These are phyloP conservation scores for Pseudevernia furfuracea DNA, from an alignment of 495 filamentous ascomycete genomes.

Conservation along the genomic window DNA sequence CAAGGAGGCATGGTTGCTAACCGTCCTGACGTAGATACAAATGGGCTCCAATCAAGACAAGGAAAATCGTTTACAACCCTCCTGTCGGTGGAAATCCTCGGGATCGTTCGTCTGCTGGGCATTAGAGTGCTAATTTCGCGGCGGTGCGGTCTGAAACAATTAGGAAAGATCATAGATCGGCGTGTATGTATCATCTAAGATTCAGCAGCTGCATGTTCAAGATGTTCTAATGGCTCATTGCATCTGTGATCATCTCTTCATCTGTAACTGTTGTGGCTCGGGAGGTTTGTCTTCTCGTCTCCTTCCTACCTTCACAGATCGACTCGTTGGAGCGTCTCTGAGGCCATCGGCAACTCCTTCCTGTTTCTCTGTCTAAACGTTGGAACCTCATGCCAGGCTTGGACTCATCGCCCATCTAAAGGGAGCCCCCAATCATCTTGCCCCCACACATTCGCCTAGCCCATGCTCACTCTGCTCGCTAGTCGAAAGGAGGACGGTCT, in stretches of 20 bases:
- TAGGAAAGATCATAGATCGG: constrained; percentile 7
- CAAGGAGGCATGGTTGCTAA: constrained; percentile 14
- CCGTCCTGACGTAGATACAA: constrained; percentile 61
- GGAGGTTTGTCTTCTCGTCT: not conserved
- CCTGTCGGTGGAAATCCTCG: constrained; percentile 35
- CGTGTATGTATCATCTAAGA: constrained; percentile 11
- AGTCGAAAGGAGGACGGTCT: not conserved
- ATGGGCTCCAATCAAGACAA: constrained; percentile 90
- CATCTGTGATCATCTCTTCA: not conserved
- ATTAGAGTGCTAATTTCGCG: not conserved
- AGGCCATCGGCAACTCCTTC: not conserved
- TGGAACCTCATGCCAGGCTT: not conserved
- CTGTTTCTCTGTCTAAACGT: not conserved
- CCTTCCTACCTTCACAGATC: not conserved
- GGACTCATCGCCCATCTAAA: not conserved
- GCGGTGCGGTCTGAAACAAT: not conserved
- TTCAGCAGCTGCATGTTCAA: not conserved
- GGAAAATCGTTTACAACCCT: constrained; percentile 83
- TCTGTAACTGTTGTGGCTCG: not conserved
- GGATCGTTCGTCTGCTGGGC: not conserved
- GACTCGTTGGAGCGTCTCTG: not conserved
- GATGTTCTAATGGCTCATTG: not conserved
- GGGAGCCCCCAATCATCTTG: not conserved
- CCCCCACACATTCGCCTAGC: not conserved
- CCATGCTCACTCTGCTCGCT: not conserved